Evolutionary conservation across 257 asterid genomes (phyloP), one percentile per base, ranked within the genome.

Genomic region (Scutellaria minor): DNA sequence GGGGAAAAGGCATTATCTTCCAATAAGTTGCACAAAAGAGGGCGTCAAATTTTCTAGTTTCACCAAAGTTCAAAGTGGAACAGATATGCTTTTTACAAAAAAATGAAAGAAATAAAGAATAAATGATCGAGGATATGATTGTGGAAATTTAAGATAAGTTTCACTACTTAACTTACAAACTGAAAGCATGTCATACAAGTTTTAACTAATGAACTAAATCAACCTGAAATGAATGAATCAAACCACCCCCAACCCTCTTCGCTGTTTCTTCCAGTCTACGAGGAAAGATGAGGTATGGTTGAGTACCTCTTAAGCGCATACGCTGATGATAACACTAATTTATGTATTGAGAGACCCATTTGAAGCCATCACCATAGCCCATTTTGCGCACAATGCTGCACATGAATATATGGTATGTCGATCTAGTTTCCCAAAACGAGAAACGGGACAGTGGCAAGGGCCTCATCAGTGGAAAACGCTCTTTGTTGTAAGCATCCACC

Each of bases 281-380:
- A 48, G 72, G 67, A 40, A 58, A 37, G 35, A 8, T 2, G 60
- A 52, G n/a, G n/a, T n/a, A n/a, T n/a, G n/a, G n/a, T n/a, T n/a
- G n/a, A n/a, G n/a, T n/a, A n/a, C n/a, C n/a, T n/a, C n/a, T n/a
- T n/a, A n/a, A n/a, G n/a, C n/a, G n/a, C n/a, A n/a, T n/a, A n/a
- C n/a, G n/a, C n/a, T n/a, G n/a, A n/a, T n/a, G n/a, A n/a, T 22
- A 12, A 35, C 40, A 65, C 82, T 81, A 84, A 18, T 84, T 76
- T 35, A 84, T 82, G 45, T 84, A 84, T 64, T 84, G 89, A 58
- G 89, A 82, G 46, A 82, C 77, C 89, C 89, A 84, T 70, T 83
- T 82, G 76, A 83, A 83, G 68, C 88, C 88, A 41, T 81, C 88
- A 0, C 88, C 88, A 18, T 83, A 84, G 7, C 89, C 89, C 89